Percentiles rank a stretch among this genome's conserved stretches.
Evolutionary conservation across 768 basidiomycete species (phyloP).

Genomic region (Naematelia encephala): DNA sequence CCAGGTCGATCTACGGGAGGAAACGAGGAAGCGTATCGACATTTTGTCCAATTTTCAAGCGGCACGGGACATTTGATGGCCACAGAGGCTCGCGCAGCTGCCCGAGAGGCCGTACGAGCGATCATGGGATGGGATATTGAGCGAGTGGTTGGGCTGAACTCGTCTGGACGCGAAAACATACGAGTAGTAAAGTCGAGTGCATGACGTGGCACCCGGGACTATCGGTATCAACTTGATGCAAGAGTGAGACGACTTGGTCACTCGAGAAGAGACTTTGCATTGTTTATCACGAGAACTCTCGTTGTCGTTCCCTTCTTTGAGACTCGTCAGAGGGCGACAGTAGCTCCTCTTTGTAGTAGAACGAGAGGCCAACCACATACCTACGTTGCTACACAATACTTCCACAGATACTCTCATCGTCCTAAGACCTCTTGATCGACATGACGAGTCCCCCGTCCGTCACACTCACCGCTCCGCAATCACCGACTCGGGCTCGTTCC

Average conservation of each 20-base stretch:
- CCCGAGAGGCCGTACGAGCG: not conserved
- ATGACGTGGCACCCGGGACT: not conserved
- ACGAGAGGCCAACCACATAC: too few species aligned
- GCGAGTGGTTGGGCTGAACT: too few species aligned
- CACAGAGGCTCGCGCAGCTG: not conserved
- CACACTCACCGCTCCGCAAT: conserved; percentile 36
- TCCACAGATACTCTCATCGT: not conserved
- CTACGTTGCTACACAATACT: too few species aligned
- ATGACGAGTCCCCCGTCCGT: conserved; percentile 19
- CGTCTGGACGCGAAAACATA: too few species aligned
- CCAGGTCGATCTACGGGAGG: not conserved
- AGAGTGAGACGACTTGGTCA: too few species aligned
- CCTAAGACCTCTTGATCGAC: not conserved
- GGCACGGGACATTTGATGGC: not conserved
- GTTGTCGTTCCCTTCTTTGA: too few species aligned
- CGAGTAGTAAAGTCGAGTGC: not conserved
- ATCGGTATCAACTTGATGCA: not conserved
- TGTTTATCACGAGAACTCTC: not conserved
- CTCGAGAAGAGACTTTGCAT: not conserved
- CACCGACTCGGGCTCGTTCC: conserved; percentile 36
- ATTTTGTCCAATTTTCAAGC: not conserved
- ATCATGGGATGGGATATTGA: too few species aligned
- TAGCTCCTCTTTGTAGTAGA: too few species aligned
- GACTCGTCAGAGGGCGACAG: too few species aligned
- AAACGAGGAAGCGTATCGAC: not conserved